These are phyloP conservation scores for Aureoboletus auriporus DNA, from an alignment of 768 basidiomycete species.

Conservation along the genomic window DNA sequence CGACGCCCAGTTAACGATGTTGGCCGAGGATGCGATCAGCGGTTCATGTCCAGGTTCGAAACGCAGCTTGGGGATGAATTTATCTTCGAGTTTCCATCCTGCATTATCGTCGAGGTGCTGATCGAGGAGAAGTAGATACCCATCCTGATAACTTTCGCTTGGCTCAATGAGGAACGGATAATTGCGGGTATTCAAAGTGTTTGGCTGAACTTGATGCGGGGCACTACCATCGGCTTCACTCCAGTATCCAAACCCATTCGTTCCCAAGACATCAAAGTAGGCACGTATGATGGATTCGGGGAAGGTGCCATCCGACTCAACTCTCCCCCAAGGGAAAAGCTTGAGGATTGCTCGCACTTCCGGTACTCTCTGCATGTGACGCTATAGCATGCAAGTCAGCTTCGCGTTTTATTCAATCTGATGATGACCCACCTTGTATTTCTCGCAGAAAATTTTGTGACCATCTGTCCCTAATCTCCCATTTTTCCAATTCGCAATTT, in stretches of 20 bases:
- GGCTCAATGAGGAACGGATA: constrained; percentile 7
- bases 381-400: constrained; percentile 16
- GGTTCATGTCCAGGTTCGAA: constrained; percentile 27
- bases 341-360: constrained; percentile 31
- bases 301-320: constrained; percentile 41
- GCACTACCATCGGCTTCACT: constrained; percentile 32
- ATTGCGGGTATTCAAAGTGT: constrained; percentile 4
- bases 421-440: constrained; percentile 28
- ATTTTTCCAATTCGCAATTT: constrained; percentile 33
- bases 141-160: constrained; percentile 27
- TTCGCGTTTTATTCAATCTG: not conserved
- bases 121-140: constrained; percentile 31
- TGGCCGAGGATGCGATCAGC: constrained; percentile 21
- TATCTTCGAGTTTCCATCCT: constrained; percentile 35
- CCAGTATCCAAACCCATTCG: constrained; percentile 40
- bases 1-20: constrained; percentile 38
- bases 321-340: constrained; percentile 41
- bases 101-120: constrained; percentile 29
- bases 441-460: constrained; percentile 32
- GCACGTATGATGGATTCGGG: constrained; percentile 31
- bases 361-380: constrained; percentile 35
- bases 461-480: constrained; percentile 26
- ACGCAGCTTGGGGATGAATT: constrained; percentile 32
- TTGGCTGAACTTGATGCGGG: constrained; percentile 27
- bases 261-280: constrained; percentile 36